These are phyloP conservation scores for Boletus smithii DNA, from an alignment of 1,284 basidiomycete genomes.

Conservation along the genomic window DNA sequence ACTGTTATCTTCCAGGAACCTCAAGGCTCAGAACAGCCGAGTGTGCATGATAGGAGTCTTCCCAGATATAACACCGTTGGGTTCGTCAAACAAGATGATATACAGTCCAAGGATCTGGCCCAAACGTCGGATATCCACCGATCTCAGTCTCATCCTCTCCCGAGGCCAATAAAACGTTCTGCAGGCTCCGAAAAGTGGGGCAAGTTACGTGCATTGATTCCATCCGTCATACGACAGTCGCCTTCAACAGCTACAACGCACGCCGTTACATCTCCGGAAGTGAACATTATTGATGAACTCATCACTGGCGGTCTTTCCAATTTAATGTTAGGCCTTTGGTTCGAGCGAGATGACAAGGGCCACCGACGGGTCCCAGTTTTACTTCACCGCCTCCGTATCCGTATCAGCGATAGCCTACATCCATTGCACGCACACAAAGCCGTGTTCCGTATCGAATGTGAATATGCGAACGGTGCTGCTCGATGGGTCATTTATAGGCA, in stretches of 20 bases:
- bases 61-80: conserved; percentile 9
- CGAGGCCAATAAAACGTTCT: conserved; percentile 30
- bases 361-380: conserved; percentile 83
- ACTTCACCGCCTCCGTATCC: conserved; percentile 81
- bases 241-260: conserved; percentile 35
- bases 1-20: conserved; percentile 34
- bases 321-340: conserved; percentile 83
- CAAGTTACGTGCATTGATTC: conserved; percentile 61
- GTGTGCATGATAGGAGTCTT: conserved; percentile 11
- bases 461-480: conserved; percentile 93
- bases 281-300: conserved; percentile 84
- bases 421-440: conserved; percentile 75
- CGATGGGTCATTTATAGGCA: conserved; percentile 97
- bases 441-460: conserved; percentile 92
- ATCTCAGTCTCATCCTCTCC: conserved; percentile 47
- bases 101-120: conserved; percentile 14
- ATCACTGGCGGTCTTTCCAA: conserved; percentile 79
- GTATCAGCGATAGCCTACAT: conserved; percentile 83
- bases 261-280: conserved; percentile 47
- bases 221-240: conserved; percentile 44
- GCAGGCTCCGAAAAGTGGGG: conserved; percentile 51
- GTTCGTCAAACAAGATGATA: conserved; percentile 4
- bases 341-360: conserved; percentile 89
- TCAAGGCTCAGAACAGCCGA: conserved; percentile 11
- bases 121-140: conserved; percentile 28